These are phyloP conservation scores for Naganishia kalamii DNA, from an alignment of 768 basidiomycete species.

Conservation along the genomic window DNA sequence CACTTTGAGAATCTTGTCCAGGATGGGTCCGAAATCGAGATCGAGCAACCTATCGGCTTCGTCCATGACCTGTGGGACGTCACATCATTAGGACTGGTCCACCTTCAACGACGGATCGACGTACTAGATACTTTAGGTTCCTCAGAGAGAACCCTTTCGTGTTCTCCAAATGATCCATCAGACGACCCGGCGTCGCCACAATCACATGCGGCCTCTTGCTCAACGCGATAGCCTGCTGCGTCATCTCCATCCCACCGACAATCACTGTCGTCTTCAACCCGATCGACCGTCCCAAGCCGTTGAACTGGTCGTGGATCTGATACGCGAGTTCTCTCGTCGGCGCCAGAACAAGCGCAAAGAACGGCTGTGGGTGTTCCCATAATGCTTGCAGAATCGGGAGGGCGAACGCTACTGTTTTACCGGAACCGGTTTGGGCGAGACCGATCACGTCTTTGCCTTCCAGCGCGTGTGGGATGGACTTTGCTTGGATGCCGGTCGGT, in stretches of 20 bases:
- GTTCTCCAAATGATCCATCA: slow-evolving; percentile 89
- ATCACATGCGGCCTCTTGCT: slow-evolving; percentile 91
- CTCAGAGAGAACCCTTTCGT: slow-evolving; percentile 93
- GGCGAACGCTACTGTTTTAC: slow-evolving; percentile 96
- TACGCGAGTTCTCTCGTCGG: slow-evolving; percentile 95
- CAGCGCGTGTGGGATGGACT: slow-evolving; percentile 78
- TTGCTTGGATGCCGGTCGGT: slow-evolving; percentile 84
- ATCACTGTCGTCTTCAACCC: slow-evolving; percentile 85
- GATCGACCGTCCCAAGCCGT: slow-evolving; percentile 81
- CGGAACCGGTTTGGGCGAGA: slow-evolving; percentile 94
- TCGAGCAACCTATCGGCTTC: slow-evolving; percentile 93
- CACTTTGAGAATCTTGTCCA: slow-evolving; percentile 92
- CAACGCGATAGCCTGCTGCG: slow-evolving; percentile 81
- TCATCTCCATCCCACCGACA: slow-evolving; percentile 91
- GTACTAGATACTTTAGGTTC: slow-evolving; percentile 75
- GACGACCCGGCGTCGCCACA: slow-evolving; percentile 87
- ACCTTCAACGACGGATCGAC: slow-evolving; percentile 36
- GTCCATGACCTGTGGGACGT: slow-evolving; percentile 71
- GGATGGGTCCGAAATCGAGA: slow-evolving; percentile 90
- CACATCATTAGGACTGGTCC: background rate
- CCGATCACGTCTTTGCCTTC: slow-evolving; percentile 94
- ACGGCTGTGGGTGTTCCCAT: slow-evolving; percentile 82
- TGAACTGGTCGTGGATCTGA: slow-evolving; percentile 96
- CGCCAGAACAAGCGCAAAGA: slow-evolving; percentile 88
- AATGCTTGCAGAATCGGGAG: slow-evolving; percentile 90